Evolutionary conservation across 768 basidiomycete genomes (phyloP), one percentile per base, ranked within the genome.

Genomic region (Auricularia auricula-judae): DNA sequence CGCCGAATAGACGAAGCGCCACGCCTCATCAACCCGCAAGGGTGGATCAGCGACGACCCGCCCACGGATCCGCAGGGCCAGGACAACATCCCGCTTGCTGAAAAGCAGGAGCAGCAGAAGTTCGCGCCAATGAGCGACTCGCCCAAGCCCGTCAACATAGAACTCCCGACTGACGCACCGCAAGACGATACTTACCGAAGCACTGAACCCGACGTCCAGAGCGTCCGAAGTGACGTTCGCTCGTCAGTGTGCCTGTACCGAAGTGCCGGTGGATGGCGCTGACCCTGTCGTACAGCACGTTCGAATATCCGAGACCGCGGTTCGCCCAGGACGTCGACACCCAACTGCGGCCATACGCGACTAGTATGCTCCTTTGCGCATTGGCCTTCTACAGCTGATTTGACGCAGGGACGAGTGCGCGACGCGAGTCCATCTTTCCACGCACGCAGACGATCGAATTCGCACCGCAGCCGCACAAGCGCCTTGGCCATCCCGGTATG

Each of bases 21-120:
- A 4, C 84, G 83, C 70, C 83, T 81, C 1, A 78, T 92, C 33
- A 81, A 91, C 70, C 90, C 90, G 3, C 91, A 83, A 68, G 89
- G 90, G 4, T 84, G 80, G 82, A 79, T 90, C 29, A 84, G 63
- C 82, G 84, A 65, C 79, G 78, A 54, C 64, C 47, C 47, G 14
- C 47, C 47, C 18, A 16, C 47, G 21, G 47, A 51, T 16, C 16
- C 21, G 18, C 14, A 51, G 47, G 47, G 39, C 39, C 39, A 51
- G 21, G 47, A 18, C 47, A 8, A 51, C 47, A 16, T 21, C 21
- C 14, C 18, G 14, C 47, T 18, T 18, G 21, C 47, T 21, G 47
- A 16, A 5, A 51, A 51, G 47, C 21, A 12, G 14, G 18, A 51
- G 47, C 18, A 51, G 47, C 18, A 51, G 21, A 21, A 51, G 47